Base-by-base conservation (phyloP, 768 basidiomycete species). In the Sarcomyxa edulis region DNA sequence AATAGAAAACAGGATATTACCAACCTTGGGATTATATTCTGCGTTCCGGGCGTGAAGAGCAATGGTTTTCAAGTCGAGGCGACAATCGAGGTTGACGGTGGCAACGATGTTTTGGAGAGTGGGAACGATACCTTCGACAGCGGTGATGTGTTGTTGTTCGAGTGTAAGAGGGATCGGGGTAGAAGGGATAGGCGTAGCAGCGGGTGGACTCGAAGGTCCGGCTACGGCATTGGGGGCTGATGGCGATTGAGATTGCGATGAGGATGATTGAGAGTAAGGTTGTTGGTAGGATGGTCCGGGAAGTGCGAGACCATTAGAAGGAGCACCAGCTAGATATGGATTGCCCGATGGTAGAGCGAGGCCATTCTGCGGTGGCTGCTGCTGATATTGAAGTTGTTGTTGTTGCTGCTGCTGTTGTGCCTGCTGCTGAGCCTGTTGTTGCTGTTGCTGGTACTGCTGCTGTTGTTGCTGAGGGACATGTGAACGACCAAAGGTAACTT, bases 1-100 rank as follows among this genome's bases (percentile, higher is more conserved):
- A 63, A 50, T 48, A 60, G 50, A 69, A 61, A 60, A 56, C 55
- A 56, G 50, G 55, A 51, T n/a, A n/a, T 49, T 71, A 86, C 89
- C 65, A 78, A 98, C 96, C 92, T 99, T 97, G 35, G 96, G 96
- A 59, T 98, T 98, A 62, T 99, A 99, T 68, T 99, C 96, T 22
- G 96, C 96, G 60, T 99, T 99, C 44, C 96, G 76, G 2, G 96
- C 96, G 51, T 99, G 95, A 43, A 98, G 66, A 7, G 96, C 95
- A 43, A 98, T 99, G 37, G 96, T 98, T 77, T 99, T 99, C 39
- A 99, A 69, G 61, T 98, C 96, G 34, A 99, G 73, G 27, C 94
- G 79, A 48, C 94, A 97, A 61, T 96, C 95, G 19, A 99, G 76
- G 55, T 97, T 98, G 61, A 98, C 95, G 5, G 96, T 99, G 5